phyloP scores from a whole-genome alignment of 352 stramenopile genomes.

The Aphanomyces stellatus region DNA sequence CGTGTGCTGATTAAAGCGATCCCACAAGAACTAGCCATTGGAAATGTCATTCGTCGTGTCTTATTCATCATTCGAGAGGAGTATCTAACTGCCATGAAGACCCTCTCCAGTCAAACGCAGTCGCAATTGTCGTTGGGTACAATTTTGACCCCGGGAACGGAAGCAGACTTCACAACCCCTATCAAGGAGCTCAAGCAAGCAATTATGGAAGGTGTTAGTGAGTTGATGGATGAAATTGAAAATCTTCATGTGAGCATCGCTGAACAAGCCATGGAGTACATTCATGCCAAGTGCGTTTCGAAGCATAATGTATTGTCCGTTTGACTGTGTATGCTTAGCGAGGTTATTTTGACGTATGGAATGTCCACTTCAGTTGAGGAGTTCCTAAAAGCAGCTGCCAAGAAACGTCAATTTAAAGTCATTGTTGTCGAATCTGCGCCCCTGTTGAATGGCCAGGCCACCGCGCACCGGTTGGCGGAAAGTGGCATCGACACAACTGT shows the following conservation, averaged over 20 bases:
- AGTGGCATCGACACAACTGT: conserved; percentile 91
- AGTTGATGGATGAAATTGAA: conserved; percentile 93
- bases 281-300: conserved; percentile 88
- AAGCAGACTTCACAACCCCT: conserved; percentile 73
- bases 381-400: conserved; percentile 82
- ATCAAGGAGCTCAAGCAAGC: conserved; percentile 82
- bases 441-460: conserved; percentile 85
- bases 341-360: conserved; percentile 95
- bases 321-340: conserved; percentile 39
- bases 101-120: conserved; percentile 17
- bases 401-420: conserved; percentile 94
- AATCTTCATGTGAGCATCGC: conserved; percentile 94
- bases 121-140: conserved; percentile 65
- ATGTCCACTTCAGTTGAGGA: conserved; percentile 87
- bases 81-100: conserved; percentile 64
- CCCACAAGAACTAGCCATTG: conserved; percentile 78
- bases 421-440: conserved; percentile 92
- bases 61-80: conserved; percentile 87
- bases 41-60: conserved; percentile 84
- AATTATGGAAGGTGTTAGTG: conserved; percentile 92
- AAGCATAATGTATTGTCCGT: background rate
- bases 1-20: conserved; percentile 78
- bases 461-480: conserved; percentile 84
- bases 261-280: conserved; percentile 93
- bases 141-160: conserved; percentile 69